Conservation (phyloP, 176 grass and related monocot genomes). For the Bolboschoenus planiculmis region DNA sequence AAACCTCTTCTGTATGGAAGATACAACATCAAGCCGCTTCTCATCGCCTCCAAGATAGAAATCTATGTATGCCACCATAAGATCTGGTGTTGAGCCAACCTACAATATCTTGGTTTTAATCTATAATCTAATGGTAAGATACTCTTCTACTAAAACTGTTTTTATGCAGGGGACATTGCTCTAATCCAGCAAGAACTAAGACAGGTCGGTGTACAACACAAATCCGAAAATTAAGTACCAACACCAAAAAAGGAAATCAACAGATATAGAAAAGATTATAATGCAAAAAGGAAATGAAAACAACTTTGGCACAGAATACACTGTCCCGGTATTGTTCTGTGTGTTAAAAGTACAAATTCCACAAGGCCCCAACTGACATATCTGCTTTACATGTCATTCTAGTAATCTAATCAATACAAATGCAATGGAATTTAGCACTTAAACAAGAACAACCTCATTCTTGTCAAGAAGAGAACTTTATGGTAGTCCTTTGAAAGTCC, state of each 20-base stretch:
- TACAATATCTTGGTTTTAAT: constrained; percentile 19
- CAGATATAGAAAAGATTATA: neutral
- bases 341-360: neutral
- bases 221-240: neutral
- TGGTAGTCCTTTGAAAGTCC: neutral
- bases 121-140: neutral
- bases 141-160: neutral
- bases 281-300: neutral
- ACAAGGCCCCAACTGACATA: neutral
- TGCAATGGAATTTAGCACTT: neutral
- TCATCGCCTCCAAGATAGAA: constrained; percentile 99
- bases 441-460: neutral
- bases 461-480: neutral
- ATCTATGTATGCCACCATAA: constrained; percentile 98
- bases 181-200: neutral
- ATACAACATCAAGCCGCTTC: constrained; percentile 70
- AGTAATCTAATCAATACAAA: neutral
- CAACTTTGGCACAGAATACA: neutral
- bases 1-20: constrained; percentile 86
- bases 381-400: neutral
- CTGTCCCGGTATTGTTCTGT: neutral
- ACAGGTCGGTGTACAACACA: neutral
- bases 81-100: constrained; percentile 94
- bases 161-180: neutral
- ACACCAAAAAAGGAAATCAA: neutral